Percentiles rank a stretch among this genome's conserved stretches.
Evolutionary conservation across 164 flowering plant genomes (phyloP).

Genomic region (Piper longum): DNA sequence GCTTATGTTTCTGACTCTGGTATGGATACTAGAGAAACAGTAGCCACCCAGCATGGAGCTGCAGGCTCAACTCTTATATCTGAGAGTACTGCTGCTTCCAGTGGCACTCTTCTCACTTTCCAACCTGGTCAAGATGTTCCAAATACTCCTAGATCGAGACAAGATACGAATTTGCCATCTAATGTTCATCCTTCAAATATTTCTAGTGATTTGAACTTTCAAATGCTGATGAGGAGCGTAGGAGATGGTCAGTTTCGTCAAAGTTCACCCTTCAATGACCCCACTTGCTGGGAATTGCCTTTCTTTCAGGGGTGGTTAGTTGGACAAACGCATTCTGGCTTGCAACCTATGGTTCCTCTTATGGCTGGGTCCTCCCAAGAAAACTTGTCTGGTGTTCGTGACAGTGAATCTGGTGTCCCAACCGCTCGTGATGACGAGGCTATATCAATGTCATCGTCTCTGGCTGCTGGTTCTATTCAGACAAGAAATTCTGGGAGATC

Average conservation of each 20-base stretch:
- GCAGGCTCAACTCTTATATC: conserved; percentile 2
- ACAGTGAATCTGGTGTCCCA: conserved; percentile 9
- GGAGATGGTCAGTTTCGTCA: conserved; percentile 31
- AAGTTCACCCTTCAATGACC: conserved; percentile 41
- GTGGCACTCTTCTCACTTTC: conserved; percentile 1
- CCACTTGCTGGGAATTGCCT: conserved; percentile 72
- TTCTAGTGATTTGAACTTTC: conserved; percentile 14
- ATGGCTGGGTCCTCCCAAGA: conserved; percentile 21
- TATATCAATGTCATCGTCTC: conserved; percentile 18
- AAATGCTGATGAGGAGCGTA: conserved; percentile 19
- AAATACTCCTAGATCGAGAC: conserved; percentile 6
- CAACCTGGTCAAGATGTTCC: conserved; percentile 8
- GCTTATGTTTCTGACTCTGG: conserved; percentile 26
- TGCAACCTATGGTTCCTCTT: conserved; percentile 21
- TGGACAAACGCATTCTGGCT: conserved; percentile 73
- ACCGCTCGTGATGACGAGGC: conserved; percentile 14
- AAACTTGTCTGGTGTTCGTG: conserved; percentile 19
- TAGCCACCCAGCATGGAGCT: conserved; percentile 10
- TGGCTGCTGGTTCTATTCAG: conserved; percentile 16
- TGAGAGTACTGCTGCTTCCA: conserved; percentile 10
- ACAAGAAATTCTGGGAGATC: conserved; percentile 37
- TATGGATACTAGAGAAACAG: conserved; percentile 27
- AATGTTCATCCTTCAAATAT: conserved; percentile 12
- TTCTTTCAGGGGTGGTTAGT: conserved; percentile 88
- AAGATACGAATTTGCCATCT: conserved; percentile 10